phyloP scores from a whole-genome alignment of 176 grass and related monocot genomes.

The barley (Hordeum vulgare) region MorexV3_pseudomolecules_assembly NC_058523.1:7648867-7649366 shows the following conservation, averaged over 20 bases:
- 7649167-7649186: neutral
- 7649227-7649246: no score
- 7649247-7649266: no score
- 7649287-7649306: no score
- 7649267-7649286: no score
- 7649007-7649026: conserved; percentile 85
- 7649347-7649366: no score
- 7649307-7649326: no score
- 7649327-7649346: no score
- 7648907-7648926: conserved; percentile 63
- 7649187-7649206: neutral
- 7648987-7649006: conserved; percentile 56
- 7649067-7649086: conserved; percentile 58
- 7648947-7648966: conserved; percentile 49
- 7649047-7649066: conserved; percentile 27
- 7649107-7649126: conserved; percentile 31
- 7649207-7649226: no score
- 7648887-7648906: conserved; percentile 79
- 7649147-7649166: neutral
- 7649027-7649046: conserved; percentile 50
- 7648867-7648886: conserved; percentile 82
- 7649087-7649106: conserved; percentile 76
- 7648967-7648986: conserved; percentile 64
- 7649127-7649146: conserved; percentile 15
- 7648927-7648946: conserved; percentile 64